Percentiles rank a stretch among this genome's conserved stretches.
Evolutionary conservation across 257 asterid genomes (phyloP).

Genomic region (Hygrophila difformis): DNA sequence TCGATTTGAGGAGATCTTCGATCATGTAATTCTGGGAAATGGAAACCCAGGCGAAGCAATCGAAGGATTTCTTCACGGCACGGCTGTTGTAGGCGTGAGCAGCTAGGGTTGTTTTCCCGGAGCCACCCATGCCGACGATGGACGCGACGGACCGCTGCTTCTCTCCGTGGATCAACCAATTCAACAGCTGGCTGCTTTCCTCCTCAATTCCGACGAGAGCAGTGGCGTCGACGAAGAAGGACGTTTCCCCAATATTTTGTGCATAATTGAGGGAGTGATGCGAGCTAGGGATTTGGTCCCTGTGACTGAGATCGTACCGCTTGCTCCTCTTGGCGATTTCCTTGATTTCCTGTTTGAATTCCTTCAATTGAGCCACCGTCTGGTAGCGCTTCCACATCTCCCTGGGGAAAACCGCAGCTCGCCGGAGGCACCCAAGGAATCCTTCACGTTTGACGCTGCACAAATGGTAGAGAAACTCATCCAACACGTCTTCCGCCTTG

Average conservation of each 20-base stretch:
- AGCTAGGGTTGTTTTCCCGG: slow-evolving; percentile 6
- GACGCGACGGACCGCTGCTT: neutral
- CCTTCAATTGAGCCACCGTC: neutral
- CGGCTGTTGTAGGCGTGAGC: slow-evolving; percentile 2
- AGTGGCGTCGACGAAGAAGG: slow-evolving; percentile 2
- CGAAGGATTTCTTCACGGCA: neutral
- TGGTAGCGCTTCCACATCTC: slow-evolving; percentile 2
- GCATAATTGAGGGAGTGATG: slow-evolving; percentile 6
- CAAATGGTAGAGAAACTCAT: slow-evolving; percentile 3
- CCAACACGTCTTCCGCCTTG: slow-evolving; percentile 7
- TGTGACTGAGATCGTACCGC: slow-evolving; percentile 14
- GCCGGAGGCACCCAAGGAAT: neutral
- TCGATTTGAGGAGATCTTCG: neutral
- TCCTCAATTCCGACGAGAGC: neutral
- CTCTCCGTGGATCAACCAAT: neutral
- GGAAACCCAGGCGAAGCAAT: slow-evolving; percentile 3
- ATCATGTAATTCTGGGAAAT: slow-evolving; percentile 4
- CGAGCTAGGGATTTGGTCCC: neutral
- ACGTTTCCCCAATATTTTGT: slow-evolving; percentile 2
- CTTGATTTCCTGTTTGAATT: slow-evolving; percentile 4
- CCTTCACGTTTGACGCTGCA: neutral
- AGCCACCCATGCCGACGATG: slow-evolving; percentile 4
- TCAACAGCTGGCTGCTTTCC: neutral
- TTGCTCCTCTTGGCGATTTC: slow-evolving; percentile 3
- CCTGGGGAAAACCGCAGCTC: neutral